phyloP scores from a whole-genome alignment of 2,329 filamentous ascomycete genomes.

The Aspergillus udagawae region DNA sequence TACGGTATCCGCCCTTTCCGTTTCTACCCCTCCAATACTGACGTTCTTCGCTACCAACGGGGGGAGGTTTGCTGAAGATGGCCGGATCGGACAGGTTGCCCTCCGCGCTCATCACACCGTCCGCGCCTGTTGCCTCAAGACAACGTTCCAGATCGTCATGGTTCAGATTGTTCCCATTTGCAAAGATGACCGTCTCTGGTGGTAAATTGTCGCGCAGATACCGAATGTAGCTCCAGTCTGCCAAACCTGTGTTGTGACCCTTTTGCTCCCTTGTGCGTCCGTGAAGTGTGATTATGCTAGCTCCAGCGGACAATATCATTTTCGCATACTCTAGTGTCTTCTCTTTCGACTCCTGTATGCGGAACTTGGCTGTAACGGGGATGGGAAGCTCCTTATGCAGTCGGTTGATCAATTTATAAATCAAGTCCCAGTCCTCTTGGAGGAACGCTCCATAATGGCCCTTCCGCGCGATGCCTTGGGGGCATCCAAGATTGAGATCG shows the following conservation, averaged over 20 bases:
- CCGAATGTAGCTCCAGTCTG: slow-evolving; percentile 83
- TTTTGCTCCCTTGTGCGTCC: slow-evolving; percentile 88
- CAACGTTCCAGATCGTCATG: slow-evolving; percentile 73
- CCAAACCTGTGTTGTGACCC: slow-evolving; percentile 87
- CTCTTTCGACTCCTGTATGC: slow-evolving; percentile 81
- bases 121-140: slow-evolving; percentile 77
- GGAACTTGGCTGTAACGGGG: slow-evolving; percentile 92
- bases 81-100: slow-evolving; percentile 89
- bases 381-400: slow-evolving; percentile 73
- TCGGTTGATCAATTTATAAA: slow-evolving; percentile 77
- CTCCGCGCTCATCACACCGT: slow-evolving; percentile 94
- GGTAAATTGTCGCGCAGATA: slow-evolving; percentile 81
- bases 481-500: slow-evolving; percentile 92
- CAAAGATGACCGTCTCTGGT: slow-evolving; percentile 85
- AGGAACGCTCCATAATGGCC: slow-evolving; percentile 92
- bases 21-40: slow-evolving; percentile 84
- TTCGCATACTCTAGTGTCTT: slow-evolving; percentile 83
- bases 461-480: slow-evolving; percentile 87
- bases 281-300: slow-evolving; percentile 90
- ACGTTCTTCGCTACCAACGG: slow-evolving; percentile 60
- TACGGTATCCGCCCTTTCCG: slow-evolving; percentile 77
- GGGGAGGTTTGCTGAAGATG: slow-evolving; percentile 71
- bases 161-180: slow-evolving; percentile 90
- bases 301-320: slow-evolving; percentile 80
- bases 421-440: slow-evolving; percentile 84